These are phyloP conservation scores for Cryphonectria radicalis DNA, from an alignment of 2,329 filamentous ascomycete species.

Conservation along the genomic window DNA sequence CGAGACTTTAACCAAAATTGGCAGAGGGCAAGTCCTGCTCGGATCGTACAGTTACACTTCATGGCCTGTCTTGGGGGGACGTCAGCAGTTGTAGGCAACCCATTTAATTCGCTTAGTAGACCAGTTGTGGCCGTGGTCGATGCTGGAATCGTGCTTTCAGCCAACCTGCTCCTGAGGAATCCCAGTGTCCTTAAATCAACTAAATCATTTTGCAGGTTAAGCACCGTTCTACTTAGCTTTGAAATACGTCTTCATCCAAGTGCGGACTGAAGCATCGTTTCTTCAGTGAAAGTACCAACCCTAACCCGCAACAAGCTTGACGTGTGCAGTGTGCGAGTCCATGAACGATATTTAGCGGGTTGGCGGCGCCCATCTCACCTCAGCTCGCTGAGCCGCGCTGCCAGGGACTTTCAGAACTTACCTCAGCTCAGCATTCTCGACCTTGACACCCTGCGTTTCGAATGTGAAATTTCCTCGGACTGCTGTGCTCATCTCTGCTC, in stretches of 20 bases:
- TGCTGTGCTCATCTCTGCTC: background rate
- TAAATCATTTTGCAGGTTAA: background rate
- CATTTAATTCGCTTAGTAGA: background rate
- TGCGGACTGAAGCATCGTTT: background rate
- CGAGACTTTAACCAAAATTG: background rate
- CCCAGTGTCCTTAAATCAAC: background rate
- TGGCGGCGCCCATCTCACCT: conserved; percentile 1
- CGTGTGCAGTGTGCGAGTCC: background rate
- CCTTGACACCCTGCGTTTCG: background rate
- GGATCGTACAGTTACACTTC: background rate
- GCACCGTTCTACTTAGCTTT: background rate
- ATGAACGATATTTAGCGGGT: background rate
- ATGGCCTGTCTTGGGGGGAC: background rate
- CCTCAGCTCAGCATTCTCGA: conserved; percentile 6
- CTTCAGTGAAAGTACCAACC: background rate
- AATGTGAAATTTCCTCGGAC: background rate
- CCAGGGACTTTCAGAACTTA: background rate
- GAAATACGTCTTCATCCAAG: background rate
- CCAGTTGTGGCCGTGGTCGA: background rate
- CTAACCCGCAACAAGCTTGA: background rate
- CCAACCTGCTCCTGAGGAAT: background rate
- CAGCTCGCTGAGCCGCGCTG: conserved; percentile 4
- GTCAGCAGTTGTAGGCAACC: background rate
- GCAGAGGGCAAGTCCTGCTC: background rate
- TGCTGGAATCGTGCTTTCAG: background rate